These are phyloP conservation scores for Coemansia sp. DNA, from an alignment of 192 early-diverging fungal species.

Conservation along the genomic window DNA sequence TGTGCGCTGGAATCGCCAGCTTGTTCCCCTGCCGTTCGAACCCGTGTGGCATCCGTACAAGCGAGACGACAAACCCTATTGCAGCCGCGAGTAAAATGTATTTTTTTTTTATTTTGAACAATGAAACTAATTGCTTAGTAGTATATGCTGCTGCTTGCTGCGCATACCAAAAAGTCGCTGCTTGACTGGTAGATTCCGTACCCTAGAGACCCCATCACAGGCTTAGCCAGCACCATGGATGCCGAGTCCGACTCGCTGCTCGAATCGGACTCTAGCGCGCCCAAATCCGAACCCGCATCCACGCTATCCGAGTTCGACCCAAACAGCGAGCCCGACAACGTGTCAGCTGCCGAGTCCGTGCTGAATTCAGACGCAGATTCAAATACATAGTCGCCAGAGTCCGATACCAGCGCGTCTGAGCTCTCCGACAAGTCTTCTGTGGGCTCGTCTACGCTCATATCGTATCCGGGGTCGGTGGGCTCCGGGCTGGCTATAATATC, in stretches of 20 bases:
- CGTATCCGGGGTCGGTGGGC: not conserved
- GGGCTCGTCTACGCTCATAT: too few relatives aligned
- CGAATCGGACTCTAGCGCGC: not conserved
- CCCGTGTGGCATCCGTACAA: conserved; percentile 1
- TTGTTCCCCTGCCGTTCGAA: conserved; percentile 13
- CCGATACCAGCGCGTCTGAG: too few relatives aligned
- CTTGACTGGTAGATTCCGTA: not conserved
- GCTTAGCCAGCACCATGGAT: not conserved
- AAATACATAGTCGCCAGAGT: too few relatives aligned
- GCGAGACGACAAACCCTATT: conserved; percentile 7
- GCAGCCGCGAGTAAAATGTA: not conserved
- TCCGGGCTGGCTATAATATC: too few relatives aligned
- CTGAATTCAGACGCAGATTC: not conserved
- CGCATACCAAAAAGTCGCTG: not conserved
- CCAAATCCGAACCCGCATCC: too few relatives aligned
- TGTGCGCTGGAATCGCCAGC: conserved; percentile 2
- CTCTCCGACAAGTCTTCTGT: not conserved
- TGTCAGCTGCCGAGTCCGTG: too few relatives aligned
- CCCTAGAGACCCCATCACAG: not conserved
- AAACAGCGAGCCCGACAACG: too few relatives aligned
- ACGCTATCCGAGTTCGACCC: too few relatives aligned
- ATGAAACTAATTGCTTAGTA: not conserved
- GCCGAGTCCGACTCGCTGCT: not conserved
- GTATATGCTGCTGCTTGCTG: not conserved
- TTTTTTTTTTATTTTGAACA: not conserved